These are phyloP conservation scores for Mortierella sp. DNA, from an alignment of 371 early-diverging fungal genomes.

Conservation along the genomic window DNA sequence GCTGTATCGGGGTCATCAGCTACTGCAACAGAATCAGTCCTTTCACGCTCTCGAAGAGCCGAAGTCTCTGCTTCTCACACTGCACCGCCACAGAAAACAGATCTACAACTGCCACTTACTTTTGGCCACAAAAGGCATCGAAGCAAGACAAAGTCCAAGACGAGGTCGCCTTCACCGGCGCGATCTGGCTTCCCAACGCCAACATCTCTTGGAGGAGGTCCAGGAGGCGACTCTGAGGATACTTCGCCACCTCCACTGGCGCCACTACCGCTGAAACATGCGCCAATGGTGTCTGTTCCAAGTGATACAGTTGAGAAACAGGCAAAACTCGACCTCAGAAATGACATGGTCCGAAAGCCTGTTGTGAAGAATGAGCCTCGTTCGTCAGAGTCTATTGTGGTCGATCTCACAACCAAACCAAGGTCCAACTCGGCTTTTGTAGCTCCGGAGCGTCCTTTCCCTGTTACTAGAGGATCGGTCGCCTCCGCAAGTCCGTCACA, in stretches of 20 bases:
- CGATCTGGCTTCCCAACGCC: slow-evolving; percentile 28
- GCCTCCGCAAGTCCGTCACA: neutral
- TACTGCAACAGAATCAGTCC: neutral
- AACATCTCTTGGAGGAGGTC: slow-evolving; percentile 19
- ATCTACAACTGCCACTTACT: neutral
- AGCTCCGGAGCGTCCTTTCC: no score
- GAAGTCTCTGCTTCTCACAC: neutral
- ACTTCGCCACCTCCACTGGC: neutral
- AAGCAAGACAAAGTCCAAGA: slow-evolving; percentile 7
- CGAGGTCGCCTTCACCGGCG: slow-evolving; percentile 9
- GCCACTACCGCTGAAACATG: no score
- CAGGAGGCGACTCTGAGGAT: slow-evolving; percentile 13
- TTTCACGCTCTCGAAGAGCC: neutral
- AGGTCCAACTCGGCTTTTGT: no score
- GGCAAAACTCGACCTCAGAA: no score
- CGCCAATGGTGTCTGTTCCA: no score
- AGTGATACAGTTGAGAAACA: no score
- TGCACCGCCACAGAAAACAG: neutral
- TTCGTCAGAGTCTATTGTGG: no score
- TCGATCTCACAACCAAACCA: no score
- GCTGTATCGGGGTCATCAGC: neutral
- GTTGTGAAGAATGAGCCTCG: no score
- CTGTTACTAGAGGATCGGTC: no score
- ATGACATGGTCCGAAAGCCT: no score
- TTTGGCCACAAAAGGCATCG: slow-evolving; percentile 1